Conservation (phyloP, 768 basidiomycete genomes). For the Lactarius psammicola region DNA sequence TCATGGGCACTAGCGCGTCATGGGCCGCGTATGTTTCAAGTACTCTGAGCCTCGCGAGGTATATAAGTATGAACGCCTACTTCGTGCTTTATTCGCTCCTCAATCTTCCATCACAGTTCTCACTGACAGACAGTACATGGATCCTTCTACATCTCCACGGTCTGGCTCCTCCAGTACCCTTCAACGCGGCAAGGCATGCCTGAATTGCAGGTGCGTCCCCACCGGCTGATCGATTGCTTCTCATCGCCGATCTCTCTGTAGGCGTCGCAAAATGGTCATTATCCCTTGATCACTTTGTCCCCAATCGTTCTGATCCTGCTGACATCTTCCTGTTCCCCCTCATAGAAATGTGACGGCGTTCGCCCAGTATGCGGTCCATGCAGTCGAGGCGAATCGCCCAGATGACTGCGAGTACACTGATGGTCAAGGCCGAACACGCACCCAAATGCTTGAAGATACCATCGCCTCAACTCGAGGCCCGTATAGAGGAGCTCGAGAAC, state of each 20-base stretch:
- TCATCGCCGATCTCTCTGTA: neutral
- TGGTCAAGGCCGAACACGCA: slow-evolving; percentile 56
- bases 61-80: slow-evolving; percentile 22
- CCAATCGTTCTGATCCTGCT: neutral
- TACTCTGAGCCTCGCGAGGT: neutral
- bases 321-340: neutral
- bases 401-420: slow-evolving; percentile 73
- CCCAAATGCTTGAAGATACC: slow-evolving; percentile 57
- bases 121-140: slow-evolving; percentile 9
- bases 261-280: slow-evolving; percentile 28
- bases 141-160: slow-evolving; percentile 15
- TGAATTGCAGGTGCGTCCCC: slow-evolving; percentile 28
- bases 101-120: neutral
- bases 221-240: neutral
- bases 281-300: neutral
- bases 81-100: neutral
- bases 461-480: slow-evolving; percentile 53
- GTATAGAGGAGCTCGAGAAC: slow-evolving; percentile 39
- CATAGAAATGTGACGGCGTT: slow-evolving; percentile 63
- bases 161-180: slow-evolving; percentile 21
- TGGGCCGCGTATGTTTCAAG: neutral
- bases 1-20: neutral
- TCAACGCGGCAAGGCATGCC: slow-evolving; percentile 30
- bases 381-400: slow-evolving; percentile 50
- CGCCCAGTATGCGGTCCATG: slow-evolving; percentile 68